Evolutionary conservation across 2,329 filamentous ascomycete species (phyloP), one percentile per base, ranked within the genome.

Genomic region (Anthostomella pinea): DNA sequence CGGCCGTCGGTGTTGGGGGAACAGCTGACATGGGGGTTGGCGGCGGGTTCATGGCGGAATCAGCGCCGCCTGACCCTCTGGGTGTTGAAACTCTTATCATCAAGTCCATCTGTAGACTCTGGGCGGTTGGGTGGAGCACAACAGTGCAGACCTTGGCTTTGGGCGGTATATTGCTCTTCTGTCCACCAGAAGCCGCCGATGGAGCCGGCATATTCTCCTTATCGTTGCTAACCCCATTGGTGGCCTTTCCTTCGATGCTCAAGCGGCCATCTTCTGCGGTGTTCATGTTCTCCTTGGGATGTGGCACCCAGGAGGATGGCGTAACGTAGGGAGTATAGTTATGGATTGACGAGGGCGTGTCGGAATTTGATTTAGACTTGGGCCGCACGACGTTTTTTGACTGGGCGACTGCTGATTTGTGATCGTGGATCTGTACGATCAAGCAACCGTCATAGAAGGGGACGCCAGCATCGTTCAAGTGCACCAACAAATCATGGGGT

Each of bases 361-460:
- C 76, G 35, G 82, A 83, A 48, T 73, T 81, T 22, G 77, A 76
- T 14, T 75, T 69, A 1, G 78, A 70, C 17, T 68, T 68, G 33
- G 67, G 70, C 32, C 69, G 74, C 38, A 68, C 66, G 51, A 70
- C 71, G 49, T 77, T 79, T 56, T 87, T 81, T 49, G 74, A 68
- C 44, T 75, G 73, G 30, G 73, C 72, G 26, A n/a, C n/a, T n/a
- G 69, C 69, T 1, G 83, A 80, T 54, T 85, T 87, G 67, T 95
- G 87, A 59, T 97, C 87, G 54, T 95, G 79, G n/a, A 97, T 71
- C 61, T 95, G 84, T 22, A 98, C 89, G 50, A 98, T 97, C 39
- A 98, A 75, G 57, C 91, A 95, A 20, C 86, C 89, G 62, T 97
- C 90, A 59, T 97, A 98, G 58, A 95, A 97, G 8, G 75, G 73